phyloP scores from a whole-genome alignment of 306 rosid species.

The Cucurbita ficifolia region DNA sequence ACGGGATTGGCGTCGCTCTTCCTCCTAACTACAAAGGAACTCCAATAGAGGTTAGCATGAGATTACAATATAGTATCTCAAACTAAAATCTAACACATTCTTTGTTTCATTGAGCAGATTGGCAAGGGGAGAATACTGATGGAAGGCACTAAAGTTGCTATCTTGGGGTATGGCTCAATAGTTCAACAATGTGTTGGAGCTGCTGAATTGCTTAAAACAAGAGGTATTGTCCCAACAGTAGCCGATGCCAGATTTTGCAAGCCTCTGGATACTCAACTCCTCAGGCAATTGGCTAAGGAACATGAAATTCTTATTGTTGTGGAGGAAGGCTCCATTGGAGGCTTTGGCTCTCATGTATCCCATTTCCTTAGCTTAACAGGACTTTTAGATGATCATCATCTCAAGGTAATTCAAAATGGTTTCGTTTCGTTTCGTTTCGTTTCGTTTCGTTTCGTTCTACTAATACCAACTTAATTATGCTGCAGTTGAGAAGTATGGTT shows the following conservation, averaged over 20 bases:
- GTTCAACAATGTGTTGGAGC: constrained; percentile 70
- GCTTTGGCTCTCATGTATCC: constrained; percentile 88
- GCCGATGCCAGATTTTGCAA: constrained; percentile 97
- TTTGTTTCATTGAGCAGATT: constrained; percentile 28
- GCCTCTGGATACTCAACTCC: constrained; percentile 63
- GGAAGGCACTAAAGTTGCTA: constrained; percentile 63
- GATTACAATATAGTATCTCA: background rate
- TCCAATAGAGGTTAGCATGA: constrained; percentile 54
- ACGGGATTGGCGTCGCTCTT: constrained; percentile 57
- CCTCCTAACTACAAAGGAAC: constrained; percentile 62
- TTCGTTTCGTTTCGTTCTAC: too few relatives aligned
- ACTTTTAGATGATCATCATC: constrained; percentile 51
- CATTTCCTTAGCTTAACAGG: constrained; percentile 64
- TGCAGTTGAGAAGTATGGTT: constrained; percentile 71
- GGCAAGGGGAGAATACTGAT: constrained; percentile 66
- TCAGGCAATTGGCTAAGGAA: constrained; percentile 46
- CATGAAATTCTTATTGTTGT: constrained; percentile 71
- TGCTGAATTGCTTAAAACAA: constrained; percentile 35
- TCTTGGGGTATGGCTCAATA: constrained; percentile 66
- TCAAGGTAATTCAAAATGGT: constrained; percentile 30
- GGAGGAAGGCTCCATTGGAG: constrained; percentile 90
- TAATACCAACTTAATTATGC: too few relatives aligned
- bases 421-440: too few relatives aligned
- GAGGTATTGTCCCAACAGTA: constrained; percentile 42
- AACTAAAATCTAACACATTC: background rate